phyloP scores from a whole-genome alignment of 2,329 filamentous ascomycete genomes.

The Beauveria pseudobassiana region DNA sequence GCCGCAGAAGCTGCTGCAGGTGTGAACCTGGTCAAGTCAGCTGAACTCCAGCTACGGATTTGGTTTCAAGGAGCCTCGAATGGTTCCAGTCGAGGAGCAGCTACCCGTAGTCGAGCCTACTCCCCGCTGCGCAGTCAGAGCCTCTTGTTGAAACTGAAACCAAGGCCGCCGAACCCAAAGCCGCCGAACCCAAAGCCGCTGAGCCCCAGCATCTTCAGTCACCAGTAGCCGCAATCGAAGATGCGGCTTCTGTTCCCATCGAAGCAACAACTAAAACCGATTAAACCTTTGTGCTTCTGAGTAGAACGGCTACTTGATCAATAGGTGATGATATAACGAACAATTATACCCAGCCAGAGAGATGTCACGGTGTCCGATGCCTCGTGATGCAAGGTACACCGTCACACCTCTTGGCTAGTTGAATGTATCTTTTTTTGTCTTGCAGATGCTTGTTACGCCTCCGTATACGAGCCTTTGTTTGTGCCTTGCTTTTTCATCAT shows the following conservation, averaged over 20 bases:
- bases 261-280: not conserved
- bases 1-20: not conserved
- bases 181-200: not conserved
- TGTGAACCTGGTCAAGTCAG: not conserved
- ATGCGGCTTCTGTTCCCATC: not conserved
- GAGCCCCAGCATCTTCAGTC: not conserved
- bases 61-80: not conserved
- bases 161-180: not conserved
- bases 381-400: not conserved
- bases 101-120: not conserved
- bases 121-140: not conserved
- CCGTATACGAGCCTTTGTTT: not conserved
- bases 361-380: not conserved
- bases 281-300: not conserved
- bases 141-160: not conserved
- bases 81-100: not conserved
- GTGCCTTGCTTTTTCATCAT: not conserved
- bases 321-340: slow-evolving; percentile 8
- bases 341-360: slow-evolving; percentile 1
- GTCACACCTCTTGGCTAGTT: not conserved
- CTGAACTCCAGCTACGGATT: not conserved
- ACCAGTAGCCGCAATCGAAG: not conserved
- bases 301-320: not conserved
- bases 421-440: not conserved
- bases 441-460: not conserved